A percentile compares a stretch with the other conserved stretches of the same genome.
Conservation (phyloP, 2,329 filamentous ascomycete genomes). For the Ophiostoma quercus region DNA sequence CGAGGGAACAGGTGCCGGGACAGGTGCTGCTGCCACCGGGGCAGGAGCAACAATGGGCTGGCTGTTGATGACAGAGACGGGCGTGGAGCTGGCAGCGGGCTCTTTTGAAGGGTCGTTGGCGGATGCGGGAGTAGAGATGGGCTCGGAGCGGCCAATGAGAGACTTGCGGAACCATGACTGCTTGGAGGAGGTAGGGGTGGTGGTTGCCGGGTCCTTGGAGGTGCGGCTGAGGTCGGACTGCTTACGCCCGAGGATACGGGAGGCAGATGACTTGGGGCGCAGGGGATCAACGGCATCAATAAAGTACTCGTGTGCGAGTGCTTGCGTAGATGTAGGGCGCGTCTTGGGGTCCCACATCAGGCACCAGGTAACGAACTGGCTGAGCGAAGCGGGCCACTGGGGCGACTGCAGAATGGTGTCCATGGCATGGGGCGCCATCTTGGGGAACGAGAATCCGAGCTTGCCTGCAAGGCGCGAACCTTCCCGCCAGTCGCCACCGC, state of each 20-base stretch:
- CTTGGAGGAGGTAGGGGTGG: conserved; percentile 64
- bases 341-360: conserved; percentile 97
- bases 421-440: conserved; percentile 97
- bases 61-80: conserved; percentile 1
- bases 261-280: conserved; percentile 82
- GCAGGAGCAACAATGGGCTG: neutral
- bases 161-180: conserved; percentile 97
- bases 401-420: conserved; percentile 86
- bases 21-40: conserved; percentile 4
- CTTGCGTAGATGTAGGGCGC: conserved; percentile 86
- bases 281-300: conserved; percentile 85
- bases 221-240: conserved; percentile 73
- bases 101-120: conserved; percentile 18
- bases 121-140: conserved; percentile 51
- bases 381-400: conserved; percentile 84
- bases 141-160: conserved; percentile 73
- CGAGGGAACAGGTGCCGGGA: conserved; percentile 7
- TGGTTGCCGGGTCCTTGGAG: conserved; percentile 56
- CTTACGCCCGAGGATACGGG: conserved; percentile 80
- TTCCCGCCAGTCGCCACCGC: conserved; percentile 96
- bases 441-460: conserved; percentile 96
- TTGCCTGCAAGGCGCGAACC: conserved; percentile 89
- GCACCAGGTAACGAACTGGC: conserved; percentile 96
- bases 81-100: neutral
- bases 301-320: conserved; percentile 94